Evolutionary conservation across 2,329 filamentous ascomycete genomes (phyloP).

Genomic region (Pleomassaria siparia): DNA sequence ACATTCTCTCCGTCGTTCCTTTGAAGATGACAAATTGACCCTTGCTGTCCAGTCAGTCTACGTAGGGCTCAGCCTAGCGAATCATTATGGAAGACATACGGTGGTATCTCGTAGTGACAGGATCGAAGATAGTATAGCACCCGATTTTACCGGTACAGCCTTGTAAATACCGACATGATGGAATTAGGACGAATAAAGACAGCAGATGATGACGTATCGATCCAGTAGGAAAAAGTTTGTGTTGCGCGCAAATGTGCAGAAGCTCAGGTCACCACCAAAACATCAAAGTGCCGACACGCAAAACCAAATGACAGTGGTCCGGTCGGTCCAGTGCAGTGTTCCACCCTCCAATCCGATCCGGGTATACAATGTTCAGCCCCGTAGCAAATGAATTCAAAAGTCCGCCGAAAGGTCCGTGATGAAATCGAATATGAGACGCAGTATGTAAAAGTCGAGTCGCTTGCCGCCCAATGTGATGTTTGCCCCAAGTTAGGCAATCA

Average conservation of each 20-base stretch:
- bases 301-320: neutral
- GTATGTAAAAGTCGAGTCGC: slow-evolving; percentile 14
- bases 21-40: too few relatives aligned
- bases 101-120: too few relatives aligned
- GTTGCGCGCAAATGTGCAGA: neutral
- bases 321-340: neutral
- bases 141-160: too few relatives aligned
- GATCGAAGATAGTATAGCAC: too few relatives aligned
- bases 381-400: slow-evolving; percentile 3
- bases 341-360: neutral
- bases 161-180: too few relatives aligned
- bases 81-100: too few relatives aligned
- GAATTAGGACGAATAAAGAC: too few relatives aligned
- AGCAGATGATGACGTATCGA: neutral
- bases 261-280: neutral
- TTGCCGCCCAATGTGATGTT: slow-evolving; percentile 19
- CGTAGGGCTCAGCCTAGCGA: too few relatives aligned
- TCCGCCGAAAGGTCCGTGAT: neutral
- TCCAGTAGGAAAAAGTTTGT: neutral
- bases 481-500: neutral
- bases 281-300: neutral
- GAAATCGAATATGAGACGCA: slow-evolving; percentile 1
- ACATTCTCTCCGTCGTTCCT: too few relatives aligned
- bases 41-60: too few relatives aligned
- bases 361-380: slow-evolving; percentile 4